These are phyloP conservation scores for Sisymbrium irio DNA, from an alignment of 345 rosid species.

Conservation along the genomic window DNA sequence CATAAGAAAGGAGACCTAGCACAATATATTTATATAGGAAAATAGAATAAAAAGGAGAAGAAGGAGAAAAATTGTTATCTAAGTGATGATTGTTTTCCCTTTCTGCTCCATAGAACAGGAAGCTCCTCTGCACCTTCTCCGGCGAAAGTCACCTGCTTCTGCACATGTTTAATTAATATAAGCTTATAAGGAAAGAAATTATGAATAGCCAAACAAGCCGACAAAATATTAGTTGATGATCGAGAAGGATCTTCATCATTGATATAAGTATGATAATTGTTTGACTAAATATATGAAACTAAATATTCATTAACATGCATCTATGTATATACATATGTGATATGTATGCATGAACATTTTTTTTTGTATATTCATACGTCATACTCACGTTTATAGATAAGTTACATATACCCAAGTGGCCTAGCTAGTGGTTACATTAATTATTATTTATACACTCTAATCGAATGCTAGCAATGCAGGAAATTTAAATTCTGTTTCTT, in stretches of 20 bases:
- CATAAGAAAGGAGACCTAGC: not conserved
- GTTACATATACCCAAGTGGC: slow-evolving; percentile 15
- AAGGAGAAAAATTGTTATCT: not conserved
- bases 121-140: slow-evolving; percentile 36
- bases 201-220: slow-evolving; percentile 4
- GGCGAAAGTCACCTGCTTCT: slow-evolving; percentile 39
- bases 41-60: not conserved
- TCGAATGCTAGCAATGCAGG: not conserved
- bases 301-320: not conserved
- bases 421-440: slow-evolving; percentile 6
- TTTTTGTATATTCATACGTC: slow-evolving; percentile 7
- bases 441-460: not conserved
- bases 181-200: too few relatives aligned
- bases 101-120: slow-evolving; percentile 34
- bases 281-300: not conserved
- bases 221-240: slow-evolving; percentile 1
- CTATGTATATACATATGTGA: not conserved
- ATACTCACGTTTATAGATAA: slow-evolving; percentile 18
- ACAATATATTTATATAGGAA: not conserved
- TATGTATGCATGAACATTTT: not conserved
- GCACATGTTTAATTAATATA: slow-evolving; percentile 21
- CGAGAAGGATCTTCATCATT: slow-evolving; percentile 16
- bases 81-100: slow-evolving; percentile 7
- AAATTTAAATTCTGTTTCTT: slow-evolving; percentile 9
- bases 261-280: not conserved